Base-by-base conservation (phyloP, 208 protist species). In the Leishmania turanica region DNA sequence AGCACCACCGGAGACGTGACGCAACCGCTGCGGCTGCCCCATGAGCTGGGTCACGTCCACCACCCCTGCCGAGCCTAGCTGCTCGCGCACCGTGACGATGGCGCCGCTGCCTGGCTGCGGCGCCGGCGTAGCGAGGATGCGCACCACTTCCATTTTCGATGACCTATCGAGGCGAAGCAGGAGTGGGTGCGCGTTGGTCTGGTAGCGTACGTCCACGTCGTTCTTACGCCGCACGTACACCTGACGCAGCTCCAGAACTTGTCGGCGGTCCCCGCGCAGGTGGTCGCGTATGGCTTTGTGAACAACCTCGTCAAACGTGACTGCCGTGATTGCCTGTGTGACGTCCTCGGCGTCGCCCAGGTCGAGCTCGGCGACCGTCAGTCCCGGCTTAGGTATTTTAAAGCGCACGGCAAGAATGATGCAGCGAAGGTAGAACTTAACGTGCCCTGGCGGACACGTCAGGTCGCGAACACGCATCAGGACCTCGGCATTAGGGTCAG, bases 291-390 rank as follows among this genome's bases (percentile, higher is more conserved):
- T 87, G 62, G 87, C 91, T 37, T 92, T 91, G 66, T 92, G 87
- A 65, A 97, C 91, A 19, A 79, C 80, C 45, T 79, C 88, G 78
- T 97, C 92, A 75, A 97, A 97, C 4, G 89, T 91, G n/a, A 97
- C 88, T 8, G 88, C 89, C 1, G 91, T 95, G 73, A 97, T 96
- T n/a, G 88, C 90, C 81, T 93, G 56, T 47, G 81, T 76, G 17
- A 91, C 79, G 68, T 89, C 84, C 21, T 86, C 88, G n/a, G 79
- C 81, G 70, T 97, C 94, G 64, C 90, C 90, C n/a, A 97, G 85
- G 78, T 97, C 94, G 58, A 96, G 73, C 79, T 94, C 89, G 27
- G 88, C 90, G 27, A 97, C 87, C 17, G 83, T 87, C 34, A 95
- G 24, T 58, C 84, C 89, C 0, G 89, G 84, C 78, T 92, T 93